Percentiles rank a stretch among this genome's conserved stretches.
phyloP scores from a whole-genome alignment of 805 yeast species.

The Wickerhamiella kurtzmanii region DNA sequence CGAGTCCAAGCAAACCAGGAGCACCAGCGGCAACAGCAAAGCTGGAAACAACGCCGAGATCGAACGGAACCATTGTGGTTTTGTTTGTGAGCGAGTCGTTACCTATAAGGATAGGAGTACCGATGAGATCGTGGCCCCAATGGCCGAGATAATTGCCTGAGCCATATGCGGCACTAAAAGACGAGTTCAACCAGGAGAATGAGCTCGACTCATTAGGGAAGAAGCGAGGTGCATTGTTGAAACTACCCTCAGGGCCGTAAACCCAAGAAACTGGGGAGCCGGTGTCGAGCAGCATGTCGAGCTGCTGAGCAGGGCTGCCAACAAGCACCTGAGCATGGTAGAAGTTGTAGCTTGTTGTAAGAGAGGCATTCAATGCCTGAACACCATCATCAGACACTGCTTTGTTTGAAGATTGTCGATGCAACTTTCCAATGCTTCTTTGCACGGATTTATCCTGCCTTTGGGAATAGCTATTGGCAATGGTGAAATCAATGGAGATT shows the following conservation, averaged over 20 bases:
- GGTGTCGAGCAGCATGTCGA: slow-evolving; percentile 35
- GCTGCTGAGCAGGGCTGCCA: slow-evolving; percentile 33
- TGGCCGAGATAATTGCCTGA: slow-evolving; percentile 23
- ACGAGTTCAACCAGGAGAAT: slow-evolving; percentile 25
- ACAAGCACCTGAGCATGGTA: slow-evolving; percentile 26
- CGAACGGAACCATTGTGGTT: slow-evolving; percentile 14
- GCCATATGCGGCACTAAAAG: slow-evolving; percentile 31
- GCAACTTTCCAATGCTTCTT: neutral
- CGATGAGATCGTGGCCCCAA: slow-evolving; percentile 23
- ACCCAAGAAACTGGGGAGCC: slow-evolving; percentile 42
- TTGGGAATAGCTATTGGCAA: neutral
- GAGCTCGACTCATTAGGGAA: slow-evolving; percentile 19
- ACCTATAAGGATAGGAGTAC: slow-evolving; percentile 16
- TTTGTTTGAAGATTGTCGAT: too few relatives aligned
- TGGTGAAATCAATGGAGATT: neutral
- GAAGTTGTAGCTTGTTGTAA: slow-evolving; percentile 24
- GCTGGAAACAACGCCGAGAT: slow-evolving; percentile 23
- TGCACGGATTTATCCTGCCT: neutral
- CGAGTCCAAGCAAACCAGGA: slow-evolving; percentile 20
- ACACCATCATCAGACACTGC: neutral
- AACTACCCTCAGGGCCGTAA: slow-evolving; percentile 25
- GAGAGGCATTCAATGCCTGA: slow-evolving; percentile 8
- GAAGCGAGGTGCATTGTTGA: slow-evolving; percentile 21
- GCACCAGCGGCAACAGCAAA: slow-evolving; percentile 17
- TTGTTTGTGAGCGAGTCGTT: slow-evolving; percentile 2